Conservation (phyloP, 2,329 filamentous ascomycete species). For the Aspergillus fumigatiaffinis region DNA sequence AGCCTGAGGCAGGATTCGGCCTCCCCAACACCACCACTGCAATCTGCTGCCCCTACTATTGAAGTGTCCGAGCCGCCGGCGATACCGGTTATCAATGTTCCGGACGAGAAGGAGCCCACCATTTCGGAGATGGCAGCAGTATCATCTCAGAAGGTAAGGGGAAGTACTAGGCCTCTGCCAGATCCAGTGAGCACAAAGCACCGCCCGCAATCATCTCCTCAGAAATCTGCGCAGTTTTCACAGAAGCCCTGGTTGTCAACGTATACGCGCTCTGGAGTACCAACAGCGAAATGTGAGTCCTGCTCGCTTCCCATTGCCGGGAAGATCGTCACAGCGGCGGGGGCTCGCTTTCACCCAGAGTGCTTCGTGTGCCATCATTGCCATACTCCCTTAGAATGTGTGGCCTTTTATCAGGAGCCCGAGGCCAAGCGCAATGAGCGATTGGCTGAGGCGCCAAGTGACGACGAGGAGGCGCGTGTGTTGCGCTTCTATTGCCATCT, state of each 20-base stretch:
- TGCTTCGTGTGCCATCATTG: constrained; percentile 91
- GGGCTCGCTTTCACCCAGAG: constrained; percentile 82
- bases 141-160: constrained; percentile 10
- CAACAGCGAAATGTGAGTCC: constrained; percentile 74
- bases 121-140: constrained; percentile 32
- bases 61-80: constrained; percentile 35
- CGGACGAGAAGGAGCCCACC: constrained; percentile 41
- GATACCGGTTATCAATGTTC: constrained; percentile 49
- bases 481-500: constrained; percentile 93
- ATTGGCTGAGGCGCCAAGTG: constrained; percentile 60
- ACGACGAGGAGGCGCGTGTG: constrained; percentile 59
- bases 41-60: constrained; percentile 42
- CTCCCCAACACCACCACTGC: constrained; percentile 35
- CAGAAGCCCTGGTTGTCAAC: constrained; percentile 34
- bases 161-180: constrained; percentile 12
- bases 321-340: constrained; percentile 79
- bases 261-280: constrained; percentile 47
- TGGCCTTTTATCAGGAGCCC: constrained; percentile 94
- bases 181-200: constrained; percentile 12
- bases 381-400: constrained; percentile 81
- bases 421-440: constrained; percentile 66
- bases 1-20: constrained; percentile 19
- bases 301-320: constrained; percentile 83
- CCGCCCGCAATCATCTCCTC: constrained; percentile 24
- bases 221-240: constrained; percentile 36